Evolutionary conservation across 2,329 filamentous ascomycete species (phyloP), one percentile per base, ranked within the genome.

Genomic region (Epichloe hybrida): DNA sequence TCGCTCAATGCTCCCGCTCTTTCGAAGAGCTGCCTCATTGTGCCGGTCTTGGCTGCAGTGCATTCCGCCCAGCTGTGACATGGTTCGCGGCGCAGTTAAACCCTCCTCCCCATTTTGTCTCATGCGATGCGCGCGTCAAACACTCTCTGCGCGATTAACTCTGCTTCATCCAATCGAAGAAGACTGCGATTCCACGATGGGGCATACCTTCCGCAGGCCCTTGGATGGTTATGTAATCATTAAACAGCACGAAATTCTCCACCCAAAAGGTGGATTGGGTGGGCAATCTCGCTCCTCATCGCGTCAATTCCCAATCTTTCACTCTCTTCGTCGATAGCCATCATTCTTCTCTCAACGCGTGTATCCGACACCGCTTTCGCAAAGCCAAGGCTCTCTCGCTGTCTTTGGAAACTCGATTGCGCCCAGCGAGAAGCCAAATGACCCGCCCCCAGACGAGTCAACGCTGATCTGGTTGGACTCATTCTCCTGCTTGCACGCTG

Each of bases 391-490:
- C 27, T 23, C 31, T 38, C 8, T 39, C 38, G 27, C 45, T 12
- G 9, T 51, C 13, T 27, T 31, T 44, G n/a, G 35, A 34, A 13
- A 46, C 15, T 45, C 21, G 39, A 45, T 48, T 45, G 21, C 51
- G 49, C 50, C 43, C 47, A 44, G 44, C 48, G 41, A 41, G 45
- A 50, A 51, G 50, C 51, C 52, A 53, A 57, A 59, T 60, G 59
- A 59, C 56, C 54, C 63, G 60, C 62, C 62, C 57, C 55, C 62
- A 46, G 57, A 61, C 61, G 61, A 67, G 61, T 67, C 66, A 64
- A 62, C 60, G 65, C 62, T 67, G 62, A 66, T 67, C 66, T 61
- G 67, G 67, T 69, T 69, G 66, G 67, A 66, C 66, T 66, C 66
- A 66, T 62, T 60, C 54, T 66, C 61, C 66, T 56, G 58, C 57